Evolutionary conservation across 192 early-diverging fungal genomes (phyloP).

Genomic region (Rhizophagus clarus): DNA sequence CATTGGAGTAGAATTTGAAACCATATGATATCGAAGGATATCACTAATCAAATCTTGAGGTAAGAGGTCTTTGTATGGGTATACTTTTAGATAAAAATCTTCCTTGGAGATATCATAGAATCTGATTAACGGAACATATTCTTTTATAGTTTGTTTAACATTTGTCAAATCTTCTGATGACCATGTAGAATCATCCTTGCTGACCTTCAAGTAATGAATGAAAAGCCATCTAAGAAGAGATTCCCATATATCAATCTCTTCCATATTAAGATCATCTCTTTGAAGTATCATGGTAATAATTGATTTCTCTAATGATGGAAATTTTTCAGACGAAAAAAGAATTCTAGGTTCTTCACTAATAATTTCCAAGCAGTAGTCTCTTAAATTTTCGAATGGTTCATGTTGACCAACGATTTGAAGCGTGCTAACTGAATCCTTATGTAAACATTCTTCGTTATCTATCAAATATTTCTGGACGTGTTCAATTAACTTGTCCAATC

Average conservation of each 20-base stretch:
- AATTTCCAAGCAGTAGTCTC: not conserved
- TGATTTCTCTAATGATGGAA: not conserved
- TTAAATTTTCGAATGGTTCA: not conserved
- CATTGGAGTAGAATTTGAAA: not conserved
- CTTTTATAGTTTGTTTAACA: not conserved
- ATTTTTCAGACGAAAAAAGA: not conserved
- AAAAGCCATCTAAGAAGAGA: not conserved
- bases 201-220: not conserved
- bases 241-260: not conserved
- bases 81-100: conserved; percentile 8
- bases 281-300: not conserved
- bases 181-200: not conserved
- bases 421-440: not conserved
- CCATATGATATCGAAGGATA: not conserved
- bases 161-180: not conserved
- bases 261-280: not conserved
- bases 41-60: not conserved
- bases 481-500: not conserved
- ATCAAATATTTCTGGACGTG: not conserved
- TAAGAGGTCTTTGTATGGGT: not conserved
- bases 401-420: not conserved
- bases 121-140: conserved; percentile 2
- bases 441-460: not conserved
- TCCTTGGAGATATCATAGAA: not conserved
- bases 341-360: not conserved